Conservation (phyloP, 305 asterid species). For the Solanum hybrid region DNA sequence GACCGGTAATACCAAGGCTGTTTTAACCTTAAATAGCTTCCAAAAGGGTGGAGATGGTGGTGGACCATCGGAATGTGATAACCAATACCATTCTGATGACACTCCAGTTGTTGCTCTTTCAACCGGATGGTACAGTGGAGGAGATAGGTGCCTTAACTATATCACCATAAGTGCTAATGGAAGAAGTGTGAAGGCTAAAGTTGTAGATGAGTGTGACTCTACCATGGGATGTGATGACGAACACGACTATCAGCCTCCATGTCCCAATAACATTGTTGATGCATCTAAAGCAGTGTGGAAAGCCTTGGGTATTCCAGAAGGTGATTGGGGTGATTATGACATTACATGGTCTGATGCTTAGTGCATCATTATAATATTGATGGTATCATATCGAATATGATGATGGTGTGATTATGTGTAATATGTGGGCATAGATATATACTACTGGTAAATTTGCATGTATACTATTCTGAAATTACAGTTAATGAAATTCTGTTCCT, state of each 20-base stretch:
- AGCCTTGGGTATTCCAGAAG: conserved; percentile 24
- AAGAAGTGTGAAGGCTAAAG: conserved; percentile 22
- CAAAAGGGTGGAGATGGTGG: conserved; percentile 34
- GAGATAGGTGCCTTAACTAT: conserved; percentile 25
- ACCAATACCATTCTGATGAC: conserved; percentile 26
- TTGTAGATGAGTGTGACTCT: conserved; percentile 41
- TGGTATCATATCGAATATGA: background rate
- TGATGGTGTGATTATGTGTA: background rate
- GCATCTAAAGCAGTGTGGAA: conserved; percentile 44
- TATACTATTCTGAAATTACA: background rate
- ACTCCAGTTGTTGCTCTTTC: conserved; percentile 33
- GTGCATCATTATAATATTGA: background rate
- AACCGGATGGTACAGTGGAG: conserved; percentile 37
- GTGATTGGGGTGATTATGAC: conserved; percentile 19
- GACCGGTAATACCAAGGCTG: conserved; percentile 21
- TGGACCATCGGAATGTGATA: conserved; percentile 31
- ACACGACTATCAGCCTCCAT: conserved; percentile 32
- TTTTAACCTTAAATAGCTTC: conserved; percentile 27
- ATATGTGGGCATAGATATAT: background rate
- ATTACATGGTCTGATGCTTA: conserved; percentile 22
- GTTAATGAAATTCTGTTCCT: background rate
- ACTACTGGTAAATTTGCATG: background rate
- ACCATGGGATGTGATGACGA: conserved; percentile 30
- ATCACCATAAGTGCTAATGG: conserved; percentile 25
- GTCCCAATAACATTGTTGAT: conserved; percentile 33